Evolutionary conservation across 1,284 basidiomycete species (phyloP).

Genomic region (Tilletiopsis washingtonensis): DNA sequence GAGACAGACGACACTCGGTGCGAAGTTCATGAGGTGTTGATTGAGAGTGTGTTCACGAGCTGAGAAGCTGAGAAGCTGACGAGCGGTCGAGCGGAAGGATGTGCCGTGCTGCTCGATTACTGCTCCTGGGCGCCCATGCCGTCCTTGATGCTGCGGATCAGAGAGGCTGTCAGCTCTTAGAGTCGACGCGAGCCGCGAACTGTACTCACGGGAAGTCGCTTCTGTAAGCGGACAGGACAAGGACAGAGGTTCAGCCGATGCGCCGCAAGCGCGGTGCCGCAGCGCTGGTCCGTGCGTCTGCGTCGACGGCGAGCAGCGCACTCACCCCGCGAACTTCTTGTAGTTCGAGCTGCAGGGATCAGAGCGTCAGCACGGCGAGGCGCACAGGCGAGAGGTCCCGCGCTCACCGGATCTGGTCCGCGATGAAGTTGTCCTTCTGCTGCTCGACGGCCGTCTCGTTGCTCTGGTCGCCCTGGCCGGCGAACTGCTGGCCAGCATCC

Average conservation of each 20-base stretch:
- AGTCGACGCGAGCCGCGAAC: background rate
- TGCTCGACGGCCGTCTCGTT: slow-evolving; percentile 5
- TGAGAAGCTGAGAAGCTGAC: too few species aligned
- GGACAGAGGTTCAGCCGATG: background rate
- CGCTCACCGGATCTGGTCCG: background rate
- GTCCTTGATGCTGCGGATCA: background rate
- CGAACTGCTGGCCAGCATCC: too few species aligned
- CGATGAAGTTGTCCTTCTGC: slow-evolving; percentile 4
- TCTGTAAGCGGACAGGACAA: background rate
- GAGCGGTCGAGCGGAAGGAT: too few species aligned
- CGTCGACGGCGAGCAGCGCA: too few species aligned
- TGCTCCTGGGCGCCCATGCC: background rate
- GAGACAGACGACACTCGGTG: too few species aligned
- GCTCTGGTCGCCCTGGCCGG: background rate
- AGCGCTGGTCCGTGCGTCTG: background rate
- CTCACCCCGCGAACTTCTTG: too few species aligned
- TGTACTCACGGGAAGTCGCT: background rate
- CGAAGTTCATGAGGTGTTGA: too few species aligned
- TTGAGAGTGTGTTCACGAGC: too few species aligned
- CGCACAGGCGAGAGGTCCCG: background rate
- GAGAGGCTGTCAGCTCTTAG: background rate
- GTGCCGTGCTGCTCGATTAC: too few species aligned
- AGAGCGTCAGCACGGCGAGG: background rate
- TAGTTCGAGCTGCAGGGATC: too few species aligned
- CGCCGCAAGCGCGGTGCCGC: background rate